Conservation (phyloP, 1,284 basidiomycete genomes). For the Rhodotorula sp. region DNA sequence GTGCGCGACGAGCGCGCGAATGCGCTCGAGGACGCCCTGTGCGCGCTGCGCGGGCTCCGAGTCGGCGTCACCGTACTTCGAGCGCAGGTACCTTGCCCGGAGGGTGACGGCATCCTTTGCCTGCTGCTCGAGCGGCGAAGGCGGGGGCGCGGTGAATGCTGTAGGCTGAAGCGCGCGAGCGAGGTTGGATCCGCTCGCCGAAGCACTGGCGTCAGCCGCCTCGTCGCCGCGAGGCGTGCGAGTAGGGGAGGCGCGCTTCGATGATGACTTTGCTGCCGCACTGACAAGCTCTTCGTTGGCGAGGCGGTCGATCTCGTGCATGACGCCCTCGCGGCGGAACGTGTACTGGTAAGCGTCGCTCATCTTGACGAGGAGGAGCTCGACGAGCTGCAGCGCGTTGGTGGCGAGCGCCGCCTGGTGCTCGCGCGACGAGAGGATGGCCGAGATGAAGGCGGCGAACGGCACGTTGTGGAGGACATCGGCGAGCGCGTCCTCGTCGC, state of each 20-base stretch:
- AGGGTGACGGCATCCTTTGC: slow-evolving; percentile 88
- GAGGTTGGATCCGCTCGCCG: background rate
- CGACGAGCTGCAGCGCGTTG: slow-evolving; percentile 84
- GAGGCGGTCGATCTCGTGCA: slow-evolving; percentile 81
- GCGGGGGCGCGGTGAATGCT: background rate
- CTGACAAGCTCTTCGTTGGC: slow-evolving; percentile 61
- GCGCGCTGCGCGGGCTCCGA: slow-evolving; percentile 59
- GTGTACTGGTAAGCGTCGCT: slow-evolving; percentile 78
- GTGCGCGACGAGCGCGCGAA: slow-evolving; percentile 37
- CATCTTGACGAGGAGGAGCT: slow-evolving; percentile 78
- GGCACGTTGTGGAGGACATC: slow-evolving; percentile 76
- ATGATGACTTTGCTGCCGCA: slow-evolving; percentile 43
- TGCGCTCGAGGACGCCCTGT: slow-evolving; percentile 59
- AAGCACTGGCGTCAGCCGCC: background rate
- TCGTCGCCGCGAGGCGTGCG: slow-evolving; percentile 4
- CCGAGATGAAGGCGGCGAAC: slow-evolving; percentile 86
- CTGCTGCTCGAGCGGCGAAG: slow-evolving; percentile 34
- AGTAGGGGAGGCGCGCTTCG: slow-evolving; percentile 52
- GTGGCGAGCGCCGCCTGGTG: slow-evolving; percentile 75
- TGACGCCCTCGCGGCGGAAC: slow-evolving; percentile 88
- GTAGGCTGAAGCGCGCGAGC: background rate
- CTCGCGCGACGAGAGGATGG: slow-evolving; percentile 80
- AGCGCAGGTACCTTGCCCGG: slow-evolving; percentile 77
- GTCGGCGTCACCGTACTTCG: slow-evolving; percentile 64
- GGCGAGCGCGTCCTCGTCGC: slow-evolving; percentile 73